Evolutionary conservation across 2,329 filamentous ascomycete species (phyloP).

Genomic region (Apiospora koreana): DNA sequence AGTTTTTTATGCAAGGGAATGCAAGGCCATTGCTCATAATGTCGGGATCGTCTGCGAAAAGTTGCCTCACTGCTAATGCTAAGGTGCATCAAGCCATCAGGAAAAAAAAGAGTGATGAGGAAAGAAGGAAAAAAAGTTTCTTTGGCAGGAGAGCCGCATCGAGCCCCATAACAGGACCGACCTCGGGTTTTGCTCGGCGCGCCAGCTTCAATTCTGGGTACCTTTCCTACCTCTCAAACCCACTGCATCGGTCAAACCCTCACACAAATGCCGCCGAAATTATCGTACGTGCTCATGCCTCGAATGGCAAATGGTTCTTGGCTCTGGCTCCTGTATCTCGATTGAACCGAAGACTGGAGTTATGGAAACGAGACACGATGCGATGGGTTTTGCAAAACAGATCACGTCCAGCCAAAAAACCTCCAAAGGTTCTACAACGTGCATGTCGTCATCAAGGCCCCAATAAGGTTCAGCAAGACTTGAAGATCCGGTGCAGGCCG

Average conservation of each 20-base stretch:
- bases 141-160: slow-evolving; percentile 24
- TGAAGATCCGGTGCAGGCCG: background rate
- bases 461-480: background rate
- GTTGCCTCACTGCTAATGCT: background rate
- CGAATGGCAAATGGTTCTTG: too few relatives aligned
- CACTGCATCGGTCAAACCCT: slow-evolving; percentile 11
- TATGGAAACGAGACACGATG: background rate
- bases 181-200: slow-evolving; percentile 27
- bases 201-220: slow-evolving; percentile 18
- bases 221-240: background rate
- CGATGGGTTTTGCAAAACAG: background rate
- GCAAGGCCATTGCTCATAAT: background rate
- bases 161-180: slow-evolving; percentile 32
- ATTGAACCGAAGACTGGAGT: background rate
- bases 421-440: background rate
- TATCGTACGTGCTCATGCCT: slow-evolving; percentile 3
- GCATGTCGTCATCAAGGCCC: background rate
- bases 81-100: too few relatives aligned
- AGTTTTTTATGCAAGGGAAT: background rate
- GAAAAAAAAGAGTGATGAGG: background rate
- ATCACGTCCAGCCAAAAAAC: background rate
- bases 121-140: background rate
- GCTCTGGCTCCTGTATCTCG: slow-evolving; percentile 3
- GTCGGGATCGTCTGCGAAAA: background rate
- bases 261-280: slow-evolving; percentile 17